A percentile compares a stretch with the other conserved stretches of the same genome.
Conservation (phyloP, 2,329 filamentous ascomycete species). For the Fusarium miscanthi region DNA sequence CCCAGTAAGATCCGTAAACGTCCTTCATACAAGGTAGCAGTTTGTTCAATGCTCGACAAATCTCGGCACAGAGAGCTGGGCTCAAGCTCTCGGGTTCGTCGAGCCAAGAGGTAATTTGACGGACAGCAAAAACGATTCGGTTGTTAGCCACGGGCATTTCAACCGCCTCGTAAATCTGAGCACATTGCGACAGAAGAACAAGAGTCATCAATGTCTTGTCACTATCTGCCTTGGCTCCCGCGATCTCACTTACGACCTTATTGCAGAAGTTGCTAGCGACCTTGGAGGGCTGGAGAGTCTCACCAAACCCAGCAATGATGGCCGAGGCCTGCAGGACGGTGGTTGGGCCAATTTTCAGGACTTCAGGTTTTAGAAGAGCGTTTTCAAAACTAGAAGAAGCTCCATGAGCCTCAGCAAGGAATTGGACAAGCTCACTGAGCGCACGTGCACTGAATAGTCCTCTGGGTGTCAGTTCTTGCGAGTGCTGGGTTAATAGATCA, state of each 20-base stretch:
- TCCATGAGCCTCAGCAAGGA: constrained; percentile 60
- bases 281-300: constrained; percentile 61
- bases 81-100: constrained; percentile 61
- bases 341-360: constrained; percentile 59
- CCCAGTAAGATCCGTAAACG: constrained; percentile 92
- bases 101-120: constrained; percentile 79
- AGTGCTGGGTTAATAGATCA: constrained; percentile 57
- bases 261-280: constrained; percentile 66
- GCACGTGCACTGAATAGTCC: constrained; percentile 65
- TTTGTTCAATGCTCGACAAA: constrained; percentile 66
- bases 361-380: constrained; percentile 57
- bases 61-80: constrained; percentile 59
- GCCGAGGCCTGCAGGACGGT: constrained; percentile 63
- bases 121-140: constrained; percentile 83
- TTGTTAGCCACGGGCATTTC: constrained; percentile 70
- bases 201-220: constrained; percentile 61
- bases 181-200: constrained; percentile 64
- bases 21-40: constrained; percentile 81
- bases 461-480: constrained; percentile 54
- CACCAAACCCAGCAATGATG: constrained; percentile 63
- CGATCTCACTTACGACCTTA: constrained; percentile 69
- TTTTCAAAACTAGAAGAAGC: constrained; percentile 59
- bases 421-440: constrained; percentile 61
- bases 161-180: constrained; percentile 63
- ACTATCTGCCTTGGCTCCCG: constrained; percentile 57